These are phyloP conservation scores for Mucor sp. DNA, from an alignment of 371 early-diverging fungal species.

Conservation along the genomic window DNA sequence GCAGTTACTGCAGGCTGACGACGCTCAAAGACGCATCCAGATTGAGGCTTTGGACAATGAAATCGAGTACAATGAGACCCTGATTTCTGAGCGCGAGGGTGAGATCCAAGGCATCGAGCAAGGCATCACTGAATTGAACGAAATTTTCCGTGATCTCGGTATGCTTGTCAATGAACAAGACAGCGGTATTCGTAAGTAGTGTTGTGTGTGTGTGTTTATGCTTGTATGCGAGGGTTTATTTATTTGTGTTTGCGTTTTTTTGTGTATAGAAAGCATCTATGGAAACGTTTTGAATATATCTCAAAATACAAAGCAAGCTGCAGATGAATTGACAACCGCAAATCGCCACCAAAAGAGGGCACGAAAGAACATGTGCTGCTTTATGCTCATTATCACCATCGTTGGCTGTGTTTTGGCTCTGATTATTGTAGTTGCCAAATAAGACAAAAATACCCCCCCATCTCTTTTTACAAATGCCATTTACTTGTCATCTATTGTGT, in stretches of 20 bases:
- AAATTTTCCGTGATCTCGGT: slow-evolving; percentile 95
- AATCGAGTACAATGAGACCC: slow-evolving; percentile 87
- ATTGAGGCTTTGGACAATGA: slow-evolving; percentile 85
- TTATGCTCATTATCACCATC: slow-evolving; percentile 72
- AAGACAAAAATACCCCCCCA: slow-evolving; percentile 5
- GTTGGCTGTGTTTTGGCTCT: slow-evolving; percentile 57
- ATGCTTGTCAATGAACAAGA: slow-evolving; percentile 96
- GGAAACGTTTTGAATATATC: slow-evolving; percentile 83
- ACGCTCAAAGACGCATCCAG: slow-evolving; percentile 67
- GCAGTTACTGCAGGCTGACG: slow-evolving; percentile 55
- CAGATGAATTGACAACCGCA: slow-evolving; percentile 80
- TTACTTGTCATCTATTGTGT: not conserved
- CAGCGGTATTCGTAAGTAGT: slow-evolving; percentile 78
- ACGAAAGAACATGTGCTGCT: slow-evolving; percentile 81
- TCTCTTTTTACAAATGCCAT: not conserved
- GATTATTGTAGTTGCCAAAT: slow-evolving; percentile 54
- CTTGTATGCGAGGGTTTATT: not conserved
- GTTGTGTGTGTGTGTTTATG: not conserved
- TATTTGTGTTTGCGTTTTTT: slow-evolving; percentile 2
- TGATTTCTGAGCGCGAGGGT: slow-evolving; percentile 92
- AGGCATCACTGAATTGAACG: slow-evolving; percentile 91
- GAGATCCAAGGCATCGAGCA: slow-evolving; percentile 92
- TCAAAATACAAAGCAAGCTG: slow-evolving; percentile 77
- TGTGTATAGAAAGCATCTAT: slow-evolving; percentile 51
- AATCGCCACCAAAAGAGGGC: slow-evolving; percentile 80